Conservation (phyloP, 176 grass and related monocot genomes). For the Poa pratensis region DNA sequence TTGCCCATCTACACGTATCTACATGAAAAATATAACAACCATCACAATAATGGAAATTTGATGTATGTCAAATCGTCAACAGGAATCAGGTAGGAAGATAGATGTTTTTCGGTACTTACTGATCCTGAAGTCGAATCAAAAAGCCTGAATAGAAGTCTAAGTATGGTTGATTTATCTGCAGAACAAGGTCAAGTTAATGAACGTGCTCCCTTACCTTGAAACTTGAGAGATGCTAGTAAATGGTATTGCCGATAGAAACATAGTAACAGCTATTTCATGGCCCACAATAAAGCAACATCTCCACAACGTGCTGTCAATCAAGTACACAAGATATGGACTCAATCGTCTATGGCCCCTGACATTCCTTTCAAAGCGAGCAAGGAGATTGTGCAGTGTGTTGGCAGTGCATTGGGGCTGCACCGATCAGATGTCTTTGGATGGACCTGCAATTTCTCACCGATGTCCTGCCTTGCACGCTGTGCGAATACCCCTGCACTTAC, state of each 20-base stretch:
- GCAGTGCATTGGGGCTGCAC: not conserved
- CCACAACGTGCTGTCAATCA: not conserved
- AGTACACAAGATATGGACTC: constrained; percentile 20
- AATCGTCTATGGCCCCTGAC: not conserved
- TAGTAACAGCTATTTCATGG: not conserved
- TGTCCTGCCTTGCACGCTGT: not conserved
- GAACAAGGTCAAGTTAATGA: constrained; percentile 36
- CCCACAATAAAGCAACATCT: not conserved
- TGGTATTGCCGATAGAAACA: not conserved
- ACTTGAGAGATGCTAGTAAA: not conserved
- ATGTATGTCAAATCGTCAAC: not conserved
- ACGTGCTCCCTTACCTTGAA: not conserved
- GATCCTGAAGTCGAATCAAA: constrained; percentile 87
- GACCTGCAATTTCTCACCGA: not conserved
- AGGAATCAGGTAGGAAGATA: constrained; percentile 31
- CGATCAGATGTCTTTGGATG: not conserved
- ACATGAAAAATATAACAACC: constrained; percentile 10
- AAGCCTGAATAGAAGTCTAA: constrained; percentile 92
- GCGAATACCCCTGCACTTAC: not conserved
- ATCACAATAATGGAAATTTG: constrained; percentile 35
- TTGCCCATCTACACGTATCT: constrained; percentile 91
- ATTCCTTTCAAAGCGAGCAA: not conserved
- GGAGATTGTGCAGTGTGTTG: not conserved
- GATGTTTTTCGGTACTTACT: constrained; percentile 45
- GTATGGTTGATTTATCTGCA: constrained; percentile 95